Evolutionary conservation across 2,329 filamentous ascomycete species (phyloP), one percentile per base, ranked within the genome.

Genomic region (Talaromyces sp.): DNA sequence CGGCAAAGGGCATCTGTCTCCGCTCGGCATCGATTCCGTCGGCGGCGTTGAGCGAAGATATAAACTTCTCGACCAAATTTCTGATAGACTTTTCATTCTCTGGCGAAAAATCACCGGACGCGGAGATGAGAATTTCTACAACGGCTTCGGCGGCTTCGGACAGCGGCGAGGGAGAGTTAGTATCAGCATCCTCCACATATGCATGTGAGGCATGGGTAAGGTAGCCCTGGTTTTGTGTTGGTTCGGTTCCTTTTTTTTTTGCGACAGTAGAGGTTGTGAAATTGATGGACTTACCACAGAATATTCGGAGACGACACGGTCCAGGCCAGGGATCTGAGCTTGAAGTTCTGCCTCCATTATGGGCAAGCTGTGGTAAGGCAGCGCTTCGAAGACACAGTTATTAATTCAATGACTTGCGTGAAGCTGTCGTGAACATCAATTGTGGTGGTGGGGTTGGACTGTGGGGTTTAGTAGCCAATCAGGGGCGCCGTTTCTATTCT

Each of bases 201-300:
- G 89, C 82, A 66, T 88, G 93, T 54, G 93, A 95, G 55, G 95
- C 95, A 82, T 99, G 93, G 70, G 87, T 92, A 68, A 99, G 83
- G 74, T 98, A 99, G 61, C 95, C 95, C 78, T 81, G 56, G 24
- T 27, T 26, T 29, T 55, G 41, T 46, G 29, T 27, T 41, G 24
- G 35, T 63, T 58, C n/a, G 27, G 38, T 58, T 56, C 14, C 6
- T 52, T 35, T 55, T 46, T 24, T 41, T 49, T 41, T 58, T 29
- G 2, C 17, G 52, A 26, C 29, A 7, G 54, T 49, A 50, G 49
- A 11, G 38, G 11, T 51, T 52, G 46, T 50, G 51, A 50, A 13
- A 19, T 14, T 56, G 11, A 46, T 35, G 43, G 56, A 74, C 77
- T 66, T 71, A 80, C 78, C 66, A 91, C 90, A 50, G 92, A 95